Evolutionary conservation across 2,329 filamentous ascomycete genomes (phyloP).

Genomic region (Hymenoscyphus fructigenus): DNA sequence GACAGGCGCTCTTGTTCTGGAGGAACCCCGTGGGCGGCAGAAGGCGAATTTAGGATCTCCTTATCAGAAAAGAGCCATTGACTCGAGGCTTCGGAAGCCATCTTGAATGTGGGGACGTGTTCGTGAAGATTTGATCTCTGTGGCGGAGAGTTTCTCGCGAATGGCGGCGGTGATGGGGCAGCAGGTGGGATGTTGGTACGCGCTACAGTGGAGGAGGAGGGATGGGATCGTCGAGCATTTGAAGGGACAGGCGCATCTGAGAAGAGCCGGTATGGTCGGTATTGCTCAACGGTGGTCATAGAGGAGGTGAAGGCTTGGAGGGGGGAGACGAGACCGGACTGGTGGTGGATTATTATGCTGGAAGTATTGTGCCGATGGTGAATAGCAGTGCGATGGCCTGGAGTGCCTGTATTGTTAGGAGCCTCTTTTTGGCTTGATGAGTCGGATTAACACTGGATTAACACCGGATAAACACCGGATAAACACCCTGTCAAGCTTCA

Average conservation of each 20-base stretch:
- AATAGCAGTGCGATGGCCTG: not conserved
- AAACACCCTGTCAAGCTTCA: too few species aligned
- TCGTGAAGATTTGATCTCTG: constrained; percentile 17
- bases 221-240: constrained; percentile 40
- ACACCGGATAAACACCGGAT: too few species aligned
- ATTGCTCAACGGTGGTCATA: constrained; percentile 62
- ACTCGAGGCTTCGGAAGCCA: constrained; percentile 43
- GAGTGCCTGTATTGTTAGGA: too few species aligned
- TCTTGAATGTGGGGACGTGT: constrained; percentile 18
- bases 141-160: constrained; percentile 53
- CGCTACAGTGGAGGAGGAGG: constrained; percentile 49
- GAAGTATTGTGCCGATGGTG: not conserved
- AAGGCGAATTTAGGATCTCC: constrained; percentile 80
- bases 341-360: not conserved
- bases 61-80: constrained; percentile 91
- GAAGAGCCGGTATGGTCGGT: constrained; percentile 40
- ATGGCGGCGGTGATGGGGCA: constrained; percentile 59
- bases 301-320: constrained; percentile 20
- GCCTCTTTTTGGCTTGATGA: too few species aligned
- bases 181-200: constrained; percentile 55
- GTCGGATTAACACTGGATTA: too few species aligned
- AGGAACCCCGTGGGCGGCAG: constrained; percentile 77
- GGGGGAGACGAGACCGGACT: not conserved
- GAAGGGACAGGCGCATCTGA: constrained; percentile 28
- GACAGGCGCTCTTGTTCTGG: constrained; percentile 75